Conservation (phyloP, 495 filamentous ascomycete genomes). For the Emericellopsis terricola region DNA sequence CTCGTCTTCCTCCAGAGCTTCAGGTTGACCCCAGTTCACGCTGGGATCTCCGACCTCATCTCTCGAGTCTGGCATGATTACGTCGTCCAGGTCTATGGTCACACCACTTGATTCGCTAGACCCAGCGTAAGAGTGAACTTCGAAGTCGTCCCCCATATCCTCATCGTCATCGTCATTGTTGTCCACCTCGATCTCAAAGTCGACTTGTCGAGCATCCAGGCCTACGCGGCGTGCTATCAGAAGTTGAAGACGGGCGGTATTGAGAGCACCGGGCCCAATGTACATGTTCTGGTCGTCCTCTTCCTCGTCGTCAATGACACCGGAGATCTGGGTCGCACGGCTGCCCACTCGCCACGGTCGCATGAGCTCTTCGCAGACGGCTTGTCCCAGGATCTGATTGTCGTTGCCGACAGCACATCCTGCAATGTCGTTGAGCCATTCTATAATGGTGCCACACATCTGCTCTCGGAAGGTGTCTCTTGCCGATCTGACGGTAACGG, state of each 20-base stretch:
- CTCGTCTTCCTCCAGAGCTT: conserved; percentile 40
- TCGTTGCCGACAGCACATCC: conserved; percentile 76
- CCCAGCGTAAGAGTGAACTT: conserved; percentile 33
- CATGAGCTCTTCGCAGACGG: conserved; percentile 82
- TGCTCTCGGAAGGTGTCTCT: conserved; percentile 92
- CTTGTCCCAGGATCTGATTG: conserved; percentile 55
- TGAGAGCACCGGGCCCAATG: no score
- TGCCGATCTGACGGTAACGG: conserved; percentile 82
- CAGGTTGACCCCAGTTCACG: conserved; percentile 21
- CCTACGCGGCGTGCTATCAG: not conserved
- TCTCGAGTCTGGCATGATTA: conserved; percentile 27
- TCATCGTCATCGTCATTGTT: conserved; percentile 23
- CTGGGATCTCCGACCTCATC: not conserved
- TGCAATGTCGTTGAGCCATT: conserved; percentile 87
- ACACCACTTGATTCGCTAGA: conserved; percentile 27
- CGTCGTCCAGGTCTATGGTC: conserved; percentile 37
- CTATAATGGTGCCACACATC: conserved; percentile 95
- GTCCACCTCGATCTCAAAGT: conserved; percentile 31
- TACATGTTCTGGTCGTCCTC: conserved; percentile 13
- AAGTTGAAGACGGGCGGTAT: no score
- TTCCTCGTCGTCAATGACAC: conserved; percentile 83
- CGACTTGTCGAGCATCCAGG: conserved; percentile 10
- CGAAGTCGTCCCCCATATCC: conserved; percentile 25
- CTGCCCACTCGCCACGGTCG: conserved; percentile 75
- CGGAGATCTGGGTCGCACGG: conserved; percentile 59